phyloP scores from a whole-genome alignment of 164 flowering plant genomes.

The Umbellularia californica region DNA sequence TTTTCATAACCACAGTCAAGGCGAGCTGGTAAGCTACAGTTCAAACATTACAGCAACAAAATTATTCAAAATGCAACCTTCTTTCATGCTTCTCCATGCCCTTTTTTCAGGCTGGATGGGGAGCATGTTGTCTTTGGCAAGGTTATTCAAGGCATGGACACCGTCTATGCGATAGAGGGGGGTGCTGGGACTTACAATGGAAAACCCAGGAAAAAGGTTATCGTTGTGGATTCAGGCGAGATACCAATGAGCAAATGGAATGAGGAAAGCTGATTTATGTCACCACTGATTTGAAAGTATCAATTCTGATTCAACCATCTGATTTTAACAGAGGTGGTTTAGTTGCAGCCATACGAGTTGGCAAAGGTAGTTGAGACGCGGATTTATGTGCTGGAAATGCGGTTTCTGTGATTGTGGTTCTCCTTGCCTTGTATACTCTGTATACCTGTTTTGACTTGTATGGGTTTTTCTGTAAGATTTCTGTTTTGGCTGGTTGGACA shows the following conservation, averaged over 20 bases:
- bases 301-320: not conserved
- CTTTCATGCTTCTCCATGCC: not conserved
- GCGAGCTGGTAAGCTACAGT: slow-evolving; percentile 74
- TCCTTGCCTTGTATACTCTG: not conserved
- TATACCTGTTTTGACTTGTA: not conserved
- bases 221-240: slow-evolving; percentile 84
- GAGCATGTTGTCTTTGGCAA: slow-evolving; percentile 95
- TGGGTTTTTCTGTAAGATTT: not conserved
- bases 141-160: slow-evolving; percentile 98
- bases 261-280: slow-evolving; percentile 49
- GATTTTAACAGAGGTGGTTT: not conserved
- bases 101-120: slow-evolving; percentile 71
- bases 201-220: slow-evolving; percentile 95
- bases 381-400: not conserved
- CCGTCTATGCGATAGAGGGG: slow-evolving; percentile 87
- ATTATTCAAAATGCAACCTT: not conserved
- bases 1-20: slow-evolving; percentile 91
- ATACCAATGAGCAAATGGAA: slow-evolving; percentile 83
- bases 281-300: not conserved
- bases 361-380: not conserved
- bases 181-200: slow-evolving; percentile 98
- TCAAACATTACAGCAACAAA: not conserved
- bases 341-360: not conserved
- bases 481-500: not conserved
- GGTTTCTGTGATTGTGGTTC: not conserved